A percentile compares a stretch with the other conserved stretches of the same genome.
phyloP scores from a whole-genome alignment of 2,329 filamentous ascomycete genomes.

The Zasmidium angulare region DNA sequence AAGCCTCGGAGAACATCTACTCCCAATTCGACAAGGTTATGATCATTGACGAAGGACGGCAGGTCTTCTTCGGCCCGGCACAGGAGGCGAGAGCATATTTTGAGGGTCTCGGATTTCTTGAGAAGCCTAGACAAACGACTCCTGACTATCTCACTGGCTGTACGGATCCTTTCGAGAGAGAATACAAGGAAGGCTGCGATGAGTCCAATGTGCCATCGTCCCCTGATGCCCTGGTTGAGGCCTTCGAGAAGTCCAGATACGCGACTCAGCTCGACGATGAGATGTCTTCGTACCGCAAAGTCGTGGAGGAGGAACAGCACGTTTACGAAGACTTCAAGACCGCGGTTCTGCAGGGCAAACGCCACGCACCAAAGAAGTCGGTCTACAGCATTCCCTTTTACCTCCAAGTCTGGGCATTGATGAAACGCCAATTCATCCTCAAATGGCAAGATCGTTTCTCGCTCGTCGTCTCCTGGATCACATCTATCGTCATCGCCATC shows the following conservation, averaged over 20 bases:
- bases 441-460: constrained; percentile 84
- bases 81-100: constrained; percentile 71
- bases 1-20: constrained; percentile 78
- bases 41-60: constrained; percentile 72
- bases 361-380: constrained; percentile 68
- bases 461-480: constrained; percentile 71
- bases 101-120: constrained; percentile 71
- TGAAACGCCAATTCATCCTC: constrained; percentile 80
- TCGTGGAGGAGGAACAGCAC: constrained; percentile 63
- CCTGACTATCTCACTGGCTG: constrained; percentile 80
- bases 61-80: constrained; percentile 73
- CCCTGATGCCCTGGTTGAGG: constrained; percentile 65
- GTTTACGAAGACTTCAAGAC: constrained; percentile 73
- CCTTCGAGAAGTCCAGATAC: constrained; percentile 66
- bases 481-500: constrained; percentile 71
- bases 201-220: constrained; percentile 66
- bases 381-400: constrained; percentile 84
- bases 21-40: constrained; percentile 82
- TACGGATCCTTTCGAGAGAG: constrained; percentile 80
- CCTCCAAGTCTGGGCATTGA: constrained; percentile 76
- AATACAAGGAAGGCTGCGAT: constrained; percentile 68
- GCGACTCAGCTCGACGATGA: constrained; percentile 60
- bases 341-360: constrained; percentile 76
- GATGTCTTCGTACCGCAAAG: constrained; percentile 67
- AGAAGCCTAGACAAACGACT: constrained; percentile 74